These are phyloP conservation scores for Tuber umbilicatum DNA, from an alignment of 495 filamentous ascomycete genomes.

Conservation along the genomic window DNA sequence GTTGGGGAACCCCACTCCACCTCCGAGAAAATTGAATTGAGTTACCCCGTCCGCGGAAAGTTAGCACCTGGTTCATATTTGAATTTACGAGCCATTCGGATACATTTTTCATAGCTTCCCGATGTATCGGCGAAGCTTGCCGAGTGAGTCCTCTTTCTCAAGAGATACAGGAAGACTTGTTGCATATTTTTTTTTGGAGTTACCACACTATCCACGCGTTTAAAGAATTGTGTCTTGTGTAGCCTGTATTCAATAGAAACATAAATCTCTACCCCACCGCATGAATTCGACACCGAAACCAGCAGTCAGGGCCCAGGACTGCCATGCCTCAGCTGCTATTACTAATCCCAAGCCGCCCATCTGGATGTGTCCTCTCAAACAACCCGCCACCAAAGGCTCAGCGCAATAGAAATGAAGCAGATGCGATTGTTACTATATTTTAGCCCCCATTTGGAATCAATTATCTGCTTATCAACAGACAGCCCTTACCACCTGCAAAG, in stretches of 20 bases:
- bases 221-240: neutral
- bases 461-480: neutral
- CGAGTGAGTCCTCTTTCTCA: neutral
- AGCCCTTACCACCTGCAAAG: neutral
- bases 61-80: neutral
- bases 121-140: neutral
- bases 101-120: neutral
- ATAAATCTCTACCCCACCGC: neutral
- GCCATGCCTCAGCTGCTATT: too few species aligned
- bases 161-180: neutral
- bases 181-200: neutral
- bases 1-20: neutral
- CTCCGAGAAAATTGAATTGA: neutral
- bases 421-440: neutral
- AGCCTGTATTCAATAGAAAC: neutral
- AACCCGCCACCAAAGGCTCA: too few species aligned
- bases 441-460: neutral
- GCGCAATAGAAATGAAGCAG: neutral
- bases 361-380: too few species aligned
- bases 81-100: neutral
- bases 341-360: too few species aligned
- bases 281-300: too few species aligned
- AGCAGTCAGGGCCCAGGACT: too few species aligned
- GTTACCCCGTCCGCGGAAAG: neutral
- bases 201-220: neutral